These are phyloP conservation scores for Phycomyces nitens DNA, from an alignment of 192 early-diverging fungal species.

Conservation along the genomic window DNA sequence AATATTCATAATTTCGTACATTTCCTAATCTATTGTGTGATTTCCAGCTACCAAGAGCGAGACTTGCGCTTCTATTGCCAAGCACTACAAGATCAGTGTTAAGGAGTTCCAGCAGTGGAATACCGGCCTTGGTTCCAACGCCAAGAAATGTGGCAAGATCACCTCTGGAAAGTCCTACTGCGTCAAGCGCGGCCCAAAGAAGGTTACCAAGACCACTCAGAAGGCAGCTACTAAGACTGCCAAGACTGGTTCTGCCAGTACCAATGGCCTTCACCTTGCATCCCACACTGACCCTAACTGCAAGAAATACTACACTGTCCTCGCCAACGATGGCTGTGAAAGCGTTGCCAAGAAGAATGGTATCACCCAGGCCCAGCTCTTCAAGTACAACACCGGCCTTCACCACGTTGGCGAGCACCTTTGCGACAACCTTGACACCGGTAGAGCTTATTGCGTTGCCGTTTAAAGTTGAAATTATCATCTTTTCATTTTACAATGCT, in stretches of 20 bases:
- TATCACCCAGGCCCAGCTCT: conserved; percentile 21
- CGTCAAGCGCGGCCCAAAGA: conserved; percentile 5
- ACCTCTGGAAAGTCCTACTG: conserved; percentile 17
- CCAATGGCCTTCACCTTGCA: conserved; percentile 9
- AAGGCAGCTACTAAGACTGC: conserved; percentile 13
- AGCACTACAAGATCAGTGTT: not conserved
- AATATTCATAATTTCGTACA: not conserved
- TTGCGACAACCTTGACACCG: conserved; percentile 35
- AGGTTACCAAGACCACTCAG: not conserved
- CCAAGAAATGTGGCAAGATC: conserved; percentile 11
- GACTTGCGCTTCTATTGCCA: conserved; percentile 14
- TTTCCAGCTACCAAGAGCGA: conserved; percentile 6
- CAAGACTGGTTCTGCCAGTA: conserved; percentile 5
- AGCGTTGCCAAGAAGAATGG: conserved; percentile 10
- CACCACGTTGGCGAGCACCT: conserved; percentile 24
- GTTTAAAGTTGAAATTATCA: too few species aligned
- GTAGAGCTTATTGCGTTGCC: conserved; percentile 33
- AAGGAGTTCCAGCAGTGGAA: conserved; percentile 9
- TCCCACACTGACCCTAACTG: conserved; percentile 8
- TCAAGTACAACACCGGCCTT: conserved; percentile 32
- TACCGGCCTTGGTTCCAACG: conserved; percentile 1
- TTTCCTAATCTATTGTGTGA: not conserved
- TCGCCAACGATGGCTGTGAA: conserved; percentile 14
- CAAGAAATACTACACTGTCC: conserved; percentile 14
- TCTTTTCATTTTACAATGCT: too few species aligned